A percentile compares a stretch with the other conserved stretches of the same genome.
phyloP scores from a whole-genome alignment of 495 filamentous ascomycete genomes.

The Aspergillus baeticus region DNA sequence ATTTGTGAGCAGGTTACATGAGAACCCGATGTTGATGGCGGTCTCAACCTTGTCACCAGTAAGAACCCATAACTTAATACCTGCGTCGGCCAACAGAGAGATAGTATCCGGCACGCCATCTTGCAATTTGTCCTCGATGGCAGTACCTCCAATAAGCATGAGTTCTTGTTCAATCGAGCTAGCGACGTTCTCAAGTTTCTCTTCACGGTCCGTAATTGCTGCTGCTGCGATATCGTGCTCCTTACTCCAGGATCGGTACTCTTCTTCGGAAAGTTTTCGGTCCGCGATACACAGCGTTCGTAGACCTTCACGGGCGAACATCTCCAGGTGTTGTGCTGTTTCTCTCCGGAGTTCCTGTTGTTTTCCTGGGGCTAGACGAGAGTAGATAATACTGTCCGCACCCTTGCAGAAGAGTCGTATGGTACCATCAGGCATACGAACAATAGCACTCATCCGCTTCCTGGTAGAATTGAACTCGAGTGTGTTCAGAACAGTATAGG shows the following conservation, averaged over 20 bases:
- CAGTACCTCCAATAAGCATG: slow-evolving; percentile 88
- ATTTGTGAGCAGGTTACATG: slow-evolving; percentile 95
- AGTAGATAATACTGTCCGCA: slow-evolving; percentile 96
- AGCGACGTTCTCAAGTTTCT: slow-evolving; percentile 87
- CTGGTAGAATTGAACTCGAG: slow-evolving; percentile 97
- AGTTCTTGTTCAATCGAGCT: slow-evolving; percentile 89
- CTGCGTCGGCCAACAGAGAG: slow-evolving; percentile 84
- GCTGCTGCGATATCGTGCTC: slow-evolving; percentile 86
- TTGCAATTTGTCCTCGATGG: slow-evolving; percentile 96
- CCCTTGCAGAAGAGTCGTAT: slow-evolving; percentile 97
- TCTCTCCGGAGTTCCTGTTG: slow-evolving; percentile 77
- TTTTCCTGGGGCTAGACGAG: slow-evolving; percentile 79
- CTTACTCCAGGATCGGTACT: slow-evolving; percentile 82
- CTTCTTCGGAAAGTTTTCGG: slow-evolving; percentile 74
- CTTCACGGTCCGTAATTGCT: slow-evolving; percentile 82
- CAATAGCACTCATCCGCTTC: slow-evolving; percentile 98
- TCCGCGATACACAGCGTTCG: slow-evolving; percentile 96
- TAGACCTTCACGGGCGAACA: slow-evolving; percentile 93
- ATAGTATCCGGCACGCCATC: slow-evolving; percentile 98
- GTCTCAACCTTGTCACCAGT: slow-evolving; percentile 99
- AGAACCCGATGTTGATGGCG: slow-evolving; percentile 99
- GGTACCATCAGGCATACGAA: slow-evolving; percentile 90
- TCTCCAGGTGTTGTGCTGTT: slow-evolving; percentile 92
- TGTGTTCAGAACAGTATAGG: slow-evolving; percentile 88
- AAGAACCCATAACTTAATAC: slow-evolving; percentile 99